Evolutionary conservation across 2,329 filamentous ascomycete genomes (phyloP).

Genomic region (Sporothrix euskadiensis): DNA sequence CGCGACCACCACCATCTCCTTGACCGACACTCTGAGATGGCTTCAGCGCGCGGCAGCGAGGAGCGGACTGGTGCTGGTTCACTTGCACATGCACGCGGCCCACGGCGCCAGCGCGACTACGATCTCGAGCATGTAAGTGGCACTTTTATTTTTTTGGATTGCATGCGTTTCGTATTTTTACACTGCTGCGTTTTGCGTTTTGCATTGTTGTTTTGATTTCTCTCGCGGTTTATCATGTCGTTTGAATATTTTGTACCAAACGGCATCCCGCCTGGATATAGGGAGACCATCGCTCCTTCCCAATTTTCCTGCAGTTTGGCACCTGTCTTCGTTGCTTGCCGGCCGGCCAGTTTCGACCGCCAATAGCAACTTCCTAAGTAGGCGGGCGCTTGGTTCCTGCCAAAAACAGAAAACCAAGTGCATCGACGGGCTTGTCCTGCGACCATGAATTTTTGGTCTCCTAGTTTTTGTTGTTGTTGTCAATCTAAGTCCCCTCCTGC

Average conservation of each 20-base stretch:
- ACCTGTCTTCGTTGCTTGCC: background rate
- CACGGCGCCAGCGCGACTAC: slow-evolving; percentile 74
- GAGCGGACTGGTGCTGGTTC: slow-evolving; percentile 67
- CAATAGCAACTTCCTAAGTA: background rate
- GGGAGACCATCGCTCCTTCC: background rate
- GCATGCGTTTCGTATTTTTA: background rate
- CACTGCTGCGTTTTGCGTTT: no score
- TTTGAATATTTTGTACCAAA: background rate
- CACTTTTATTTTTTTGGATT: background rate
- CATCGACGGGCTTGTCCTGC: background rate
- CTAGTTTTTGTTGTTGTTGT: no score
- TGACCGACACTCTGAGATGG: slow-evolving; percentile 54
- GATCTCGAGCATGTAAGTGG: slow-evolving; percentile 78
- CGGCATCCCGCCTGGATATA: background rate
- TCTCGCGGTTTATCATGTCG: background rate
- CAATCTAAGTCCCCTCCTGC: background rate
- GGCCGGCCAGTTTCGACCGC: background rate
- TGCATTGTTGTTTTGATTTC: background rate
- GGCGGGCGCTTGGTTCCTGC: background rate
- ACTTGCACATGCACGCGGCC: slow-evolving; percentile 64
- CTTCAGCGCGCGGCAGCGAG: slow-evolving; percentile 72
- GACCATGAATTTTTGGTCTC: background rate
- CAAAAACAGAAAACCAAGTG: background rate
- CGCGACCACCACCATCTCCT: slow-evolving; percentile 28
- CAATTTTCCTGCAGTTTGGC: background rate